phyloP scores from a whole-genome alignment of 2,329 filamentous ascomycete species.

The Colletotrichum musae region DNA sequence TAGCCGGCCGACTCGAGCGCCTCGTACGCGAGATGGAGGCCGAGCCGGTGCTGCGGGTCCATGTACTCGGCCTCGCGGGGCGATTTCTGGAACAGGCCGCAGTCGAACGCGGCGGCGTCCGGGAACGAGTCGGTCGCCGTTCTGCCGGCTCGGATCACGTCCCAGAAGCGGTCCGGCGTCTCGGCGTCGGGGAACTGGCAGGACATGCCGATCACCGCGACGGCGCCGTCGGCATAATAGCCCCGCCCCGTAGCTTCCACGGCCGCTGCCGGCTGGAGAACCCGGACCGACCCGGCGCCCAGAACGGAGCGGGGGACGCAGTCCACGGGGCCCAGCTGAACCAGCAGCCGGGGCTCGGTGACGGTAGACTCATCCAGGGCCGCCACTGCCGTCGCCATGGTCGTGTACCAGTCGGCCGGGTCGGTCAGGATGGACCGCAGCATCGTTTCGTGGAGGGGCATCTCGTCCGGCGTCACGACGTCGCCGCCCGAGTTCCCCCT shows the following conservation, averaged over 20 bases:
- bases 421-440: neutral
- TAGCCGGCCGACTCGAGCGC: slow-evolving; percentile 45
- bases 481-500: too few species aligned
- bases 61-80: slow-evolving; percentile 46
- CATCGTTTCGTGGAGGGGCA: neutral
- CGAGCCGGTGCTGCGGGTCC: slow-evolving; percentile 50
- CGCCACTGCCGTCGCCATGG: too few species aligned
- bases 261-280: too few species aligned
- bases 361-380: too few species aligned
- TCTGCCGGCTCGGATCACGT: slow-evolving; percentile 28
- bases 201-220: slow-evolving; percentile 45
- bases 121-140: neutral
- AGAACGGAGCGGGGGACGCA: too few species aligned
- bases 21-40: slow-evolving; percentile 53
- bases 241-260: too few species aligned
- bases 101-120: slow-evolving; percentile 48
- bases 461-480: too few species aligned
- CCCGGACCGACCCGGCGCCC: too few species aligned
- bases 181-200: slow-evolving; percentile 44
- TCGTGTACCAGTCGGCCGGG: too few species aligned
- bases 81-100: slow-evolving; percentile 28
- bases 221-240: slow-evolving; percentile 1
- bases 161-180: slow-evolving; percentile 44
- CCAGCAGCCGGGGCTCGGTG: too few species aligned
- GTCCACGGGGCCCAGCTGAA: too few species aligned